Conservation (phyloP, 2,329 filamentous ascomycete genomes). For the Venturia pyrina region DNA sequence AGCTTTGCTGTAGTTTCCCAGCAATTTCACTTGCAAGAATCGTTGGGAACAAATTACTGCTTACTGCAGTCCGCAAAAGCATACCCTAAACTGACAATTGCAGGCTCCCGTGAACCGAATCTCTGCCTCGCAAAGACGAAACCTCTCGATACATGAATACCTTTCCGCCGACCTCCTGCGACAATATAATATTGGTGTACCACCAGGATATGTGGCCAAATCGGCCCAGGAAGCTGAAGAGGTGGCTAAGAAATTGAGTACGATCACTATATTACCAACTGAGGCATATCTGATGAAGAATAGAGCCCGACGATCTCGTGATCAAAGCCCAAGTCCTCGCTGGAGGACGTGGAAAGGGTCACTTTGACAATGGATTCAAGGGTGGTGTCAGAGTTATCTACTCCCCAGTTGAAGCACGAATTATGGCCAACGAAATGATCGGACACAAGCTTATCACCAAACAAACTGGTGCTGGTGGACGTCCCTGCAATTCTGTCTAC, state of each 20-base stretch:
- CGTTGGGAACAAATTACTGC: not conserved
- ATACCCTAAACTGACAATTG: conserved; percentile 7
- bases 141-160: conserved; percentile 97
- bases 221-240: conserved; percentile 79
- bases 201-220: conserved; percentile 78
- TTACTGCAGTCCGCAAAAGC: not conserved
- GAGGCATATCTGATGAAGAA: conserved; percentile 15
- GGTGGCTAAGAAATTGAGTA: conserved; percentile 82
- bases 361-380: conserved; percentile 97
- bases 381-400: conserved; percentile 98
- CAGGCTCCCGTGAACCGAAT: conserved; percentile 47
- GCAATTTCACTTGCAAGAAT: not conserved
- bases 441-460: conserved; percentile 99
- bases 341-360: conserved; percentile 93
- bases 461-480: conserved; percentile 89
- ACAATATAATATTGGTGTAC: conserved; percentile 91
- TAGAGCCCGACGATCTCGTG: conserved; percentile 83
- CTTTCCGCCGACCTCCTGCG: conserved; percentile 86
- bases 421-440: conserved; percentile 99
- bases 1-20: not conserved
- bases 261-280: conserved; percentile 2
- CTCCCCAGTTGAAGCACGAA: conserved; percentile 88
- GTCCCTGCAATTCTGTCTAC: conserved; percentile 94
- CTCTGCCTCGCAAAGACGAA: conserved; percentile 64
- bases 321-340: conserved; percentile 99